These are phyloP conservation scores for Pseudogymnoascus sp. DNA, from an alignment of 2,329 filamentous ascomycete species.

Conservation along the genomic window DNA sequence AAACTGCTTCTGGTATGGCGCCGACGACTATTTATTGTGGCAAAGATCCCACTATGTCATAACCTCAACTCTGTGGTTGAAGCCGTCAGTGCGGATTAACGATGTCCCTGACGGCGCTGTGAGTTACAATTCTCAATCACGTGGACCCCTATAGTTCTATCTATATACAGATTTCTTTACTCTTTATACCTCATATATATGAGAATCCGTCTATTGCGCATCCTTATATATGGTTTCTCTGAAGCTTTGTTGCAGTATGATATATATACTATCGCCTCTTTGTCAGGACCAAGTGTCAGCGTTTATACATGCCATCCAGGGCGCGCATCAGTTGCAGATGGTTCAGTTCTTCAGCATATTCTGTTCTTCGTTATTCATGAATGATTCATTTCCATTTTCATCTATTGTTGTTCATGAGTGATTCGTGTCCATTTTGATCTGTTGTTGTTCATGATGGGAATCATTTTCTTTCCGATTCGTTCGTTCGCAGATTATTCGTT, in stretches of 20 bases:
- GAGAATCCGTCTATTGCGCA: background rate
- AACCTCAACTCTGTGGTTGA: background rate
- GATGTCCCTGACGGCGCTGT: background rate
- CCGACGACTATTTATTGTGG: background rate
- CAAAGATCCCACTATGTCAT: background rate
- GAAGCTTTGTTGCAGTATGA: background rate
- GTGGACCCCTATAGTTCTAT: background rate
- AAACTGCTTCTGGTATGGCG: constrained; percentile 1
- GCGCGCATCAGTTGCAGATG: background rate
- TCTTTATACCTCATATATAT: background rate
- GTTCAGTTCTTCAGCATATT: background rate
- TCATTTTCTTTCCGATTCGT: background rate
- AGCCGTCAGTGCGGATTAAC: background rate
- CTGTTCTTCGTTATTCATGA: background rate
- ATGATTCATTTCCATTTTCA: background rate
- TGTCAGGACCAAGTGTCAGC: background rate
- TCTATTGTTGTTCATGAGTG: background rate
- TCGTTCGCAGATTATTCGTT: background rate
- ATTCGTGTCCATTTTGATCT: background rate
- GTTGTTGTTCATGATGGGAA: background rate
- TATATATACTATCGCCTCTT: background rate
- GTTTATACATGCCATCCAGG: background rate
- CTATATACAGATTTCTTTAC: background rate
- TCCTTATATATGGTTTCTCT: background rate
- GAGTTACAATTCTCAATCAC: background rate